A percentile compares a stretch with the other conserved stretches of the same genome.
Evolutionary conservation across 2,329 filamentous ascomycete genomes (phyloP).

Genomic region (Orbilia oligospora): DNA sequence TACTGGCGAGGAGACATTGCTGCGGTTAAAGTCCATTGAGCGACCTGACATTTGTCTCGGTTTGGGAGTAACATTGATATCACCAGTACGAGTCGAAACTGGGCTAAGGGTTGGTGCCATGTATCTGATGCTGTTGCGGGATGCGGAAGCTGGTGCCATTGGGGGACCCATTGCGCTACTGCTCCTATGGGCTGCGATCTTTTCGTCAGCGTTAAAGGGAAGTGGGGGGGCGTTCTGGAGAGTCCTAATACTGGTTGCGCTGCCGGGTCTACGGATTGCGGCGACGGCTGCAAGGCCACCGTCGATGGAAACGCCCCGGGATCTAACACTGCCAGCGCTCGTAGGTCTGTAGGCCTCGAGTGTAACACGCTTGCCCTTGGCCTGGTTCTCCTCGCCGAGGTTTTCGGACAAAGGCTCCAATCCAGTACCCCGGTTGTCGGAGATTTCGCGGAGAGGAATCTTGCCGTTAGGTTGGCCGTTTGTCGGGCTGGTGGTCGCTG

Average conservation of each 20-base stretch:
- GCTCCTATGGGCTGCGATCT: slow-evolving; percentile 80
- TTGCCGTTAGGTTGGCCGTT: slow-evolving; percentile 48
- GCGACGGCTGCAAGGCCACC: slow-evolving; percentile 46
- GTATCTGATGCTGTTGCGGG: slow-evolving; percentile 65
- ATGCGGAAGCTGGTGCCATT: slow-evolving; percentile 83
- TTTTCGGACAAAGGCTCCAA: slow-evolving; percentile 85
- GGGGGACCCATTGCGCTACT: slow-evolving; percentile 83
- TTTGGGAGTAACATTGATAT: slow-evolving; percentile 42
- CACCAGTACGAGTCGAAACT: slow-evolving; percentile 49
- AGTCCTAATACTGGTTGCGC: slow-evolving; percentile 76
- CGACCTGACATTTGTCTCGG: slow-evolving; percentile 63
- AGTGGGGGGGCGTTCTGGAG: slow-evolving; percentile 71
- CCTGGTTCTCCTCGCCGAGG: slow-evolving; percentile 75
- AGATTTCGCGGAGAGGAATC: slow-evolving; percentile 53
- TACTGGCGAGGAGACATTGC: slow-evolving; percentile 68
- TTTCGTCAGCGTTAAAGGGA: slow-evolving; percentile 84
- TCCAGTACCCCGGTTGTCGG: slow-evolving; percentile 78
- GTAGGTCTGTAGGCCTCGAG: slow-evolving; percentile 56
- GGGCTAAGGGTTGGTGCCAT: slow-evolving; percentile 61
- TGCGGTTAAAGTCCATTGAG: slow-evolving; percentile 63
- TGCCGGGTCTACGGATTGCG: slow-evolving; percentile 75
- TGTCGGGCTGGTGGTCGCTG: slow-evolving; percentile 51
- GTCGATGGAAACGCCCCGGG: slow-evolving; percentile 35
- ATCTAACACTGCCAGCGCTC: slow-evolving; percentile 60
- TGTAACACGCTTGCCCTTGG: slow-evolving; percentile 62